Evolutionary conservation across 2,329 filamentous ascomycete species (phyloP).

Genomic region (Calonectria crousiana): DNA sequence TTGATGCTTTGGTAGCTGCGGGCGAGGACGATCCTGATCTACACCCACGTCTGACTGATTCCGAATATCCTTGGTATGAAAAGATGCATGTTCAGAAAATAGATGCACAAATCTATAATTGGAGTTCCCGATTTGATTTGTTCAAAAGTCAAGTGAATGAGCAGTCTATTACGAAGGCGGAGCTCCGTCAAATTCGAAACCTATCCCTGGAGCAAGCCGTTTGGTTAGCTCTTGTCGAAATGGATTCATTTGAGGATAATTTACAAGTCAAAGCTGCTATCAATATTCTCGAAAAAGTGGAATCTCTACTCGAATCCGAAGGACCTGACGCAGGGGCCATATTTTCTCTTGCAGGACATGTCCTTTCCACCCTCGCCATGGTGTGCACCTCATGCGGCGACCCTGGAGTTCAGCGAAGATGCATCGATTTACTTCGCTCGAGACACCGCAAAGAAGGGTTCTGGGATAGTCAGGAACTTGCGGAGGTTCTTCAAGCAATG

Average conservation of each 20-base stretch:
- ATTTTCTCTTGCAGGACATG: background rate
- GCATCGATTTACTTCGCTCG: background rate
- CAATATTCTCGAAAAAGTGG: background rate
- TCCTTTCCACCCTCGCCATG: background rate
- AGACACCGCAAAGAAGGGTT: background rate
- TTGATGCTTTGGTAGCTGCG: too few relatives aligned
- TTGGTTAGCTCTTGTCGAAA: background rate
- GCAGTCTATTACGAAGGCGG: background rate
- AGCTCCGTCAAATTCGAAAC: background rate
- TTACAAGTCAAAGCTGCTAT: background rate
- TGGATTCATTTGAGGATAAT: background rate
- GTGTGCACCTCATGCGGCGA: background rate
- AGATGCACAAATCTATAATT: background rate
- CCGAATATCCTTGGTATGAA: background rate
- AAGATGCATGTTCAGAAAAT: background rate
- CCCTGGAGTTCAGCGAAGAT: background rate
- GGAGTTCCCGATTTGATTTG: background rate
- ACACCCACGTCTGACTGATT: background rate
- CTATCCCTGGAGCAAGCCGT: background rate
- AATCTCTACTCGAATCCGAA: background rate
- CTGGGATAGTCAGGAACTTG: constrained; percentile 2
- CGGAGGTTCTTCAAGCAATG: background rate
- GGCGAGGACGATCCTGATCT: background rate
- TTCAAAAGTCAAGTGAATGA: background rate
- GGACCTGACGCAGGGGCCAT: background rate